Evolutionary conservation across 345 rosid species (phyloP).

Genomic region (Triadica sebifera): DNA sequence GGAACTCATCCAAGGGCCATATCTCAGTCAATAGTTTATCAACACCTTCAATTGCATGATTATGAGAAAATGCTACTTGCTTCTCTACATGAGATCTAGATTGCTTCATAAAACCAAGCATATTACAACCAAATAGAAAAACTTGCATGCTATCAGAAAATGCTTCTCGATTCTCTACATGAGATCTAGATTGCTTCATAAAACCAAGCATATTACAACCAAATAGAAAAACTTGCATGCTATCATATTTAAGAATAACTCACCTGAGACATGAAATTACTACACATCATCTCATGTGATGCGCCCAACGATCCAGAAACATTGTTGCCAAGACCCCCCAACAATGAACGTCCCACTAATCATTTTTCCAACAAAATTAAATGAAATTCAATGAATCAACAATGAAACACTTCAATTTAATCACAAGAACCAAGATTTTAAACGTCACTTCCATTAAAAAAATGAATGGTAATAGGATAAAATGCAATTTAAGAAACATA

Average conservation of each 20-base stretch:
- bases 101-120: background rate
- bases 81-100: background rate
- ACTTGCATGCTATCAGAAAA: background rate
- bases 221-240: background rate
- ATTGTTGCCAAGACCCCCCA: constrained; percentile 45
- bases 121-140: background rate
- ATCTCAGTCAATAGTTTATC: background rate
- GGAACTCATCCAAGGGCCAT: background rate
- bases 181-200: background rate
- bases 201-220: background rate
- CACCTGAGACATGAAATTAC: constrained; percentile 46
- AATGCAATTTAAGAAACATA: background rate
- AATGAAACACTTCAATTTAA: background rate
- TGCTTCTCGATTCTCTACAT: background rate
- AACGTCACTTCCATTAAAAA: background rate
- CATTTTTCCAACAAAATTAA: constrained; percentile 1
- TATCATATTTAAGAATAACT: constrained; percentile 6
- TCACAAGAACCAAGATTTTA: background rate
- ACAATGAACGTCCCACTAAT: constrained; percentile 42
- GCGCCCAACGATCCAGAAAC: constrained; percentile 32
- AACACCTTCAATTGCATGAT: background rate
- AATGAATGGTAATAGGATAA: background rate
- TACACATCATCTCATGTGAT: constrained; percentile 31
- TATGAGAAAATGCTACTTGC: background rate
- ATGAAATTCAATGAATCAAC: constrained; percentile 7